Evolutionary conservation across 2,329 filamentous ascomycete species (phyloP).

Genomic region (Colletotrichum ledebouriae): DNA sequence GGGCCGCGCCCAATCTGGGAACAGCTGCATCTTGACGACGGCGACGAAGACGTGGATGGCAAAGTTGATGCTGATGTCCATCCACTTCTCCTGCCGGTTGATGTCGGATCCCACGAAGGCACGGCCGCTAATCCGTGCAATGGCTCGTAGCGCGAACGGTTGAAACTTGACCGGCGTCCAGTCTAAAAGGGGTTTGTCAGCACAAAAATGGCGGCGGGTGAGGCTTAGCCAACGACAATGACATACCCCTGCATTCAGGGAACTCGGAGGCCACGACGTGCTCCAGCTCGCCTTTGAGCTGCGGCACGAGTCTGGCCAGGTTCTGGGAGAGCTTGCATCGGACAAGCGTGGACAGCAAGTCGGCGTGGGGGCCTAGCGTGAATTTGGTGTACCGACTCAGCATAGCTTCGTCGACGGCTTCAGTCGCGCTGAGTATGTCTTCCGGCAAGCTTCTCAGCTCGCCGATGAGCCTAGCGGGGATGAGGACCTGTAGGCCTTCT

Average conservation of each 20-base stretch:
- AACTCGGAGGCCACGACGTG: conserved; percentile 61
- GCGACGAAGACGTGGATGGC: conserved; percentile 63
- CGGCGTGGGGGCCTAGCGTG: conserved; percentile 60
- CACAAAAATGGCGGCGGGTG: background rate
- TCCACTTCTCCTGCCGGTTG: conserved; percentile 67
- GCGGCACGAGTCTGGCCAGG: conserved; percentile 59
- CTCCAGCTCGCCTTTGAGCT: conserved; percentile 62
- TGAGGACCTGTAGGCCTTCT: conserved; percentile 62
- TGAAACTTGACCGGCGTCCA: conserved; percentile 69
- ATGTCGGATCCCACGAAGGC: conserved; percentile 66
- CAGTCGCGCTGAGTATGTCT: conserved; percentile 61
- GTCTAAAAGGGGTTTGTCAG: conserved; percentile 52
- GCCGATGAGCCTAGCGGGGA: conserved; percentile 59
- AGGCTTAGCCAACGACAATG: no score
- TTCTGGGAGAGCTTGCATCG: conserved; percentile 63
- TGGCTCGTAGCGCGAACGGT: conserved; percentile 63
- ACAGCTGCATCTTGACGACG: conserved; percentile 64
- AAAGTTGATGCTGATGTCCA: conserved; percentile 65
- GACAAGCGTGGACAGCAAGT: conserved; percentile 59
- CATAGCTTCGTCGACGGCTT: conserved; percentile 64
- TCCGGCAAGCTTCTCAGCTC: conserved; percentile 64
- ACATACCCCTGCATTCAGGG: conserved; percentile 58
- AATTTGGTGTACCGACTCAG: conserved; percentile 66
- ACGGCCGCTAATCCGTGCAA: conserved; percentile 67
- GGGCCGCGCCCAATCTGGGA: conserved; percentile 64